Percentiles rank a stretch among this genome's conserved stretches.
phyloP scores from a whole-genome alignment of 352 stramenopile genomes.

The Plasmopara viticola region DNA sequence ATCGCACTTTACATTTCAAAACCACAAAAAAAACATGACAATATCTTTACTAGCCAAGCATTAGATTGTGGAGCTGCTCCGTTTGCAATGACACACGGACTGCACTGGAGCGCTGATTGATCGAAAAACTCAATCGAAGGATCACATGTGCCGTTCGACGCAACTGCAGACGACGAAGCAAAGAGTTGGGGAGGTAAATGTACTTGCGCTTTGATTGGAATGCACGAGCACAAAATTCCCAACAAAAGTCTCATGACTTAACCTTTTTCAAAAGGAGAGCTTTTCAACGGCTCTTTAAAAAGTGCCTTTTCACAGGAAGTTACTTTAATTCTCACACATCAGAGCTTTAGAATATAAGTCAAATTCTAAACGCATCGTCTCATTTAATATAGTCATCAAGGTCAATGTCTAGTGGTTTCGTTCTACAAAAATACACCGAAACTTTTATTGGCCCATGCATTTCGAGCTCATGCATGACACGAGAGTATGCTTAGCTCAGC shows the following conservation, averaged over 20 bases:
- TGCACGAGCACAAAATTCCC: slow-evolving; percentile 5
- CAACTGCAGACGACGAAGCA: not conserved
- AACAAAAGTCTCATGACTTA: slow-evolving; percentile 6
- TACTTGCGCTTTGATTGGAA: slow-evolving; percentile 11
- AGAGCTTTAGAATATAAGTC: too few relatives aligned
- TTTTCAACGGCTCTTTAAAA: slow-evolving; percentile 8
- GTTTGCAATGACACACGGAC: slow-evolving; percentile 31
- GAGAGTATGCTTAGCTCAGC: not conserved
- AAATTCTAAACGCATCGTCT: too few relatives aligned
- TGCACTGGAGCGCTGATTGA: slow-evolving; percentile 45
- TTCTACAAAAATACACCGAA: slow-evolving; percentile 21
- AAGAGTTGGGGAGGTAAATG: slow-evolving; percentile 12
- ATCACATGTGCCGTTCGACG: slow-evolving; percentile 25
- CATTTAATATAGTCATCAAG: too few relatives aligned
- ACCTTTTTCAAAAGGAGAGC: not conserved
- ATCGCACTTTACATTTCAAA: not conserved
- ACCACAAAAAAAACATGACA: not conserved
- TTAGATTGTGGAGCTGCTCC: slow-evolving; percentile 30
- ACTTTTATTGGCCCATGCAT: slow-evolving; percentile 7
- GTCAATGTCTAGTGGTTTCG: slow-evolving; percentile 16
- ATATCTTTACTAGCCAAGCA: slow-evolving; percentile 28
- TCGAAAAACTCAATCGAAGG: slow-evolving; percentile 49
- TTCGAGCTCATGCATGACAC: slow-evolving; percentile 5
- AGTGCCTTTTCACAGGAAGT: slow-evolving; percentile 28
- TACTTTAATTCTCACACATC: not conserved